Base-by-base conservation (phyloP, 371 early-diverging fungal genomes). In the Mortierella sp. region DNA sequence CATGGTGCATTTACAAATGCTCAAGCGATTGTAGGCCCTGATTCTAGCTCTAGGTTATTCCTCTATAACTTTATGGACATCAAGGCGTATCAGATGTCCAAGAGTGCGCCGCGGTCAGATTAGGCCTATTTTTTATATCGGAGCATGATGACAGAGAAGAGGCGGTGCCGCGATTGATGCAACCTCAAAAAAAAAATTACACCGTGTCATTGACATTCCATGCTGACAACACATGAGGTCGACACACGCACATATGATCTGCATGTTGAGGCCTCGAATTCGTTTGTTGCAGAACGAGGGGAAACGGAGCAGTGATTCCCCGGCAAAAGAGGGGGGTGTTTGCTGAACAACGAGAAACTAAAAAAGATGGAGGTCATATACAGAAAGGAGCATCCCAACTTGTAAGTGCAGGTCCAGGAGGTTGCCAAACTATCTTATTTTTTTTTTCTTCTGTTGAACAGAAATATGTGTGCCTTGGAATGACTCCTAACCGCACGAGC, bases 401-500 rank as follows among this genome's bases (percentile, higher is more conserved):
- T 56, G 50, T 31, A 41, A 54, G 54, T 55, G 54, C 51, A 65
- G 65, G 51, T 65, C 58, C 58, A 65, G 58, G 65, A 57, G 21
- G 65, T 51, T 41, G 27, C 24, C 44, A 47, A 51, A 57, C 39
- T 49, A 63, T 41, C 6, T 12, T 6, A 31, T 3, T 31, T 3
- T 14, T n/a, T 41, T 14, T 12, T 6, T n/a, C 2, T 31, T 3
- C 6, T n/a, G 27, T 7, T n/a, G n/a, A 50, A 32, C 28, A 4
- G 32, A 23, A n/a, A 52, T 37, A 65, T 56, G 44, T 56, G 51
- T 56, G 51, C 51, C n/a, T 48, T 53, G 37, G 55, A 50, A 44
- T 52, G 23, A 19, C 39, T 55, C 54, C 67, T 67, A 59, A 67
- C 67, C 37, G 26, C 60, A 67, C 67, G 60, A 67, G 26, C 48